Evolutionary conservation across 1,284 basidiomycete genomes (phyloP).

Genomic region (Termitomyces sp.): DNA sequence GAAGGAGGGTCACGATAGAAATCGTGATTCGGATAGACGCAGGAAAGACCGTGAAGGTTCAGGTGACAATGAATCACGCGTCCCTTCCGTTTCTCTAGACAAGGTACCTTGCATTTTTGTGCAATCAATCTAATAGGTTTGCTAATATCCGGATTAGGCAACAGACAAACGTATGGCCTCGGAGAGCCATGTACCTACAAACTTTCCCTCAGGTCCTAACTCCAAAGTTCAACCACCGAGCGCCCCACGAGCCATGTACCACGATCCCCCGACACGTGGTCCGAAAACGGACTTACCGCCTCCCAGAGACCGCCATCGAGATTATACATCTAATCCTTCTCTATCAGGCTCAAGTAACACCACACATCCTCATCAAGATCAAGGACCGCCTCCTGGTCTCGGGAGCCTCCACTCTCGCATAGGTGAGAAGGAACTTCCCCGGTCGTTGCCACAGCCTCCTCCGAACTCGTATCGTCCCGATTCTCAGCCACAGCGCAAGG

Average conservation of each 20-base stretch:
- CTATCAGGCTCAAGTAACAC: conserved; percentile 16
- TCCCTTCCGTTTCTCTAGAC: conserved; percentile 39
- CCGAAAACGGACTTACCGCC: conserved; percentile 31
- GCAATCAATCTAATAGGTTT: neutral
- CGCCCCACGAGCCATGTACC: conserved; percentile 67
- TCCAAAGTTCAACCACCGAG: conserved; percentile 47
- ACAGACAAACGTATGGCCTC: conserved; percentile 49
- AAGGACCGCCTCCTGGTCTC: conserved; percentile 17
- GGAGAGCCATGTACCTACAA: conserved; percentile 39
- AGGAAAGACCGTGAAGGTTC: conserved; percentile 55
- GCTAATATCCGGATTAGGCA: conserved; percentile 23
- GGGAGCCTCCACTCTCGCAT: conserved; percentile 65
- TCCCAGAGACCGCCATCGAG: conserved; percentile 33
- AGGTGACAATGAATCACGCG: conserved; percentile 41
- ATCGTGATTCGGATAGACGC: conserved; percentile 62
- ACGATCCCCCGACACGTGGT: conserved; percentile 28
- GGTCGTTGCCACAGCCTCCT: conserved; percentile 32
- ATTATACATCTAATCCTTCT: conserved; percentile 25
- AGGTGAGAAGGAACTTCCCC: conserved; percentile 49
- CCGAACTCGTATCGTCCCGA: conserved; percentile 37
- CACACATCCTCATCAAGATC: conserved; percentile 22
- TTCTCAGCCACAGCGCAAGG: conserved; percentile 27
- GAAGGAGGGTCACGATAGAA: conserved; percentile 62
- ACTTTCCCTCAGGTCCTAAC: conserved; percentile 22
- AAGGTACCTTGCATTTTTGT: conserved; percentile 39